Evolutionary conservation across 1,284 basidiomycete genomes (phyloP).

Genomic region (Coriolopsis trogii): DNA sequence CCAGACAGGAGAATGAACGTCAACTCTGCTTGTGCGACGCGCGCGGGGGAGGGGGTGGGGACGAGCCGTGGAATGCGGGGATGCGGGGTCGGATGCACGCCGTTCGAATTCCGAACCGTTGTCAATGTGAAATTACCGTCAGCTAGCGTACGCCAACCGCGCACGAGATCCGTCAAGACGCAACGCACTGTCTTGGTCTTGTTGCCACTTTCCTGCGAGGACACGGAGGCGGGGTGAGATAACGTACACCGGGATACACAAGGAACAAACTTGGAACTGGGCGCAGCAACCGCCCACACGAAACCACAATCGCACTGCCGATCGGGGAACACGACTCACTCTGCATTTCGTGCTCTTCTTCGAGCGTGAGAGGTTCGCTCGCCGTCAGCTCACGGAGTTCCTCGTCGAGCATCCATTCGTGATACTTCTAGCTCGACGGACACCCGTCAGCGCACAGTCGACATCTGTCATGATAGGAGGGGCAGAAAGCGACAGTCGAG

Average conservation of each 20-base stretch:
- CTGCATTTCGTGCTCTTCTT: slow-evolving; percentile 94
- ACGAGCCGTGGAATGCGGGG: background rate
- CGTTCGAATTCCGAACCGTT: slow-evolving; percentile 10
- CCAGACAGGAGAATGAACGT: slow-evolving; percentile 83
- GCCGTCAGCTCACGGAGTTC: slow-evolving; percentile 82
- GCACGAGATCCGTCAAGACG: no score
- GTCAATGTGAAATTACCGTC: slow-evolving; percentile 21
- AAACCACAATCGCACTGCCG: no score
- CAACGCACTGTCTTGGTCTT: slow-evolving; percentile 86
- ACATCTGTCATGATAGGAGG: no score
- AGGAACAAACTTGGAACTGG: background rate
- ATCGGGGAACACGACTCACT: slow-evolving; percentile 53
- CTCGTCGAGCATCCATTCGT: slow-evolving; percentile 88
- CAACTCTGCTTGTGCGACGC: slow-evolving; percentile 56
- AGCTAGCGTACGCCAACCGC: no score
- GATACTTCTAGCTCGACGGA: slow-evolving; percentile 70
- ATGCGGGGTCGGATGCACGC: background rate
- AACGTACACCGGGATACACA: background rate
- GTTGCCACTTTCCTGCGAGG: slow-evolving; percentile 76
- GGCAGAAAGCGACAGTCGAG: background rate
- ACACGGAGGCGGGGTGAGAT: background rate
- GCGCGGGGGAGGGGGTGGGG: background rate
- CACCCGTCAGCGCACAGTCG: no score
- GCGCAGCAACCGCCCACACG: no score
- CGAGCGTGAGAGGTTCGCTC: slow-evolving; percentile 81